A percentile compares a stretch with the other conserved stretches of the same genome.
phyloP scores from a whole-genome alignment of 2,329 filamentous ascomycete species.

The Fusarium chuoi region DNA sequence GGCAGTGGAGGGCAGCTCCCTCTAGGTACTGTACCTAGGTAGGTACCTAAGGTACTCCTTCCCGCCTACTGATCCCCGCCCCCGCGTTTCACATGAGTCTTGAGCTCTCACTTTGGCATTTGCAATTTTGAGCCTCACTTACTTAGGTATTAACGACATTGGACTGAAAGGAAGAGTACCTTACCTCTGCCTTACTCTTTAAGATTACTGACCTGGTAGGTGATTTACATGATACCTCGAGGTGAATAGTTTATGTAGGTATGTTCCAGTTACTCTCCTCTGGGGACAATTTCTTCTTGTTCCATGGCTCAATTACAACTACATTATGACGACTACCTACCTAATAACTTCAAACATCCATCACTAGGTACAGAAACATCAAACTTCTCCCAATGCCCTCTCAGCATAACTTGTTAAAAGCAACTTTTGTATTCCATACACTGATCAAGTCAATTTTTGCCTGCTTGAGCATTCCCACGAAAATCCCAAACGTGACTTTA shows the following conservation, averaged over 20 bases:
- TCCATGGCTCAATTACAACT: background rate
- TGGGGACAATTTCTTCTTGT: background rate
- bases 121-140: constrained; percentile 2
- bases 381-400: background rate
- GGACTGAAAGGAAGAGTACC: background rate
- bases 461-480: constrained; percentile 21
- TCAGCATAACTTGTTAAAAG: constrained; percentile 10
- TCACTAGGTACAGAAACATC: constrained; percentile 11
- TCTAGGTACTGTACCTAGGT: no score
- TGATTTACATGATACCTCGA: background rate
- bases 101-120: background rate
- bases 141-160: background rate
- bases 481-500: constrained; percentile 3
- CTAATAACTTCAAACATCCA: background rate
- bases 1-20: background rate
- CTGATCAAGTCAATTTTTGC: constrained; percentile 39
- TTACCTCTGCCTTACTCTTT: background rate
- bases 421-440: constrained; percentile 40
- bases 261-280: background rate
- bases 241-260: background rate
- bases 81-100: constrained; percentile 28
- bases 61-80: constrained; percentile 22
- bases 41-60: background rate
- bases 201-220: background rate
- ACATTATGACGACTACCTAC: no score